phyloP scores from a whole-genome alignment of 2,329 filamentous ascomycete species.

The Neospermospora avenae region DNA sequence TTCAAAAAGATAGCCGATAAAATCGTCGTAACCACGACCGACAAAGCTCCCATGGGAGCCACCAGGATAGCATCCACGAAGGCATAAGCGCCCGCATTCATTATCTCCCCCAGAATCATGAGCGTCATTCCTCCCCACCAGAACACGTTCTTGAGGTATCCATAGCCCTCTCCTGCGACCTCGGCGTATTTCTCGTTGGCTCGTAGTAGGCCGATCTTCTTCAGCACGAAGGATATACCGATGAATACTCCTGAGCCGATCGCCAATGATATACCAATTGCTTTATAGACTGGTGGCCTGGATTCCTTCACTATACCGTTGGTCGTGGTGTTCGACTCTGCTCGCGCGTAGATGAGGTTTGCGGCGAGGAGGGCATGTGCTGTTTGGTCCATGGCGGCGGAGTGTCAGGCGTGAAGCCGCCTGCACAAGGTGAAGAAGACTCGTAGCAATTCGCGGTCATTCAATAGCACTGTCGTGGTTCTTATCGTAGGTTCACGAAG shows the following conservation, averaged over 20 bases:
- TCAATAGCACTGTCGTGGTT: conserved; percentile 13
- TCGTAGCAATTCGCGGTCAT: conserved; percentile 9
- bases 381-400: conserved; percentile 39
- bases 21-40: conserved; percentile 88
- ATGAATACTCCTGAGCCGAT: conserved; percentile 89
- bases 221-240: conserved; percentile 90
- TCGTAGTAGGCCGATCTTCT: conserved; percentile 86
- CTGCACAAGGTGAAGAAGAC: conserved; percentile 7
- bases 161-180: conserved; percentile 92
- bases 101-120: conserved; percentile 95
- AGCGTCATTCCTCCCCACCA: conserved; percentile 97
- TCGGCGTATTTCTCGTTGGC: conserved; percentile 97
- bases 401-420: conserved; percentile 17
- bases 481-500: conserved; percentile 9
- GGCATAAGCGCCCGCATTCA: conserved; percentile 95
- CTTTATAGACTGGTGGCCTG: conserved; percentile 61
- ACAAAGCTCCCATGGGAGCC: conserved; percentile 84
- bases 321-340: conserved; percentile 36
- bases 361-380: conserved; percentile 38
- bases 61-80: conserved; percentile 97
- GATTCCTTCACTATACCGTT: conserved; percentile 22
- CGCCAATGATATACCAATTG: conserved; percentile 81
- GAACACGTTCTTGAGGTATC: conserved; percentile 89
- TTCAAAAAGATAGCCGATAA: conserved; percentile 94
- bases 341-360: conserved; percentile 43